phyloP scores from a whole-genome alignment of 176 grass and related monocot species.

The Puya raimondii region DNA sequence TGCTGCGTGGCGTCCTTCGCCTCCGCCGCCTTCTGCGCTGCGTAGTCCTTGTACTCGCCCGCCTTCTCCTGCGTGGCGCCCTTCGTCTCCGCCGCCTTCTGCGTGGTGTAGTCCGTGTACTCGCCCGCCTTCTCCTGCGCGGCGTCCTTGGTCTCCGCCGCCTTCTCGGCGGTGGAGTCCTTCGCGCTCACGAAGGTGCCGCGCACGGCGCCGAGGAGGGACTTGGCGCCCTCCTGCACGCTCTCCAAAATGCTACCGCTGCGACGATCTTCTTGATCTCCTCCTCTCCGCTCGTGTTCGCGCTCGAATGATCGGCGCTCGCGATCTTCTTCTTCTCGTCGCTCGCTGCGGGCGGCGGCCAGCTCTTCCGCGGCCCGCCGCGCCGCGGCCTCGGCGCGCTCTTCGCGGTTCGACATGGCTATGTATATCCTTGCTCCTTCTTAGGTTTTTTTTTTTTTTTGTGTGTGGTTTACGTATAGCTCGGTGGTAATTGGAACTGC shows the following conservation, averaged over 20 bases:
- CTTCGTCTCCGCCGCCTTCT: slow-evolving; percentile 28
- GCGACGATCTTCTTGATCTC: not conserved
- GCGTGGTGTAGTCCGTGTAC: slow-evolving; percentile 1
- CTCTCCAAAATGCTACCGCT: slow-evolving; percentile 46
- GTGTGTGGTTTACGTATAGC: too few relatives aligned
- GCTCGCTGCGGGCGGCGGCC: slow-evolving; percentile 27
- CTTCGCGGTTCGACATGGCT: slow-evolving; percentile 23
- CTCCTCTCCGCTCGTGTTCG: not conserved
- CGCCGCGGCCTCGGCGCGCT: slow-evolving; percentile 33
- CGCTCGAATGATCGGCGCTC: too few relatives aligned
- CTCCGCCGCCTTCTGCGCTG: slow-evolving; percentile 25
- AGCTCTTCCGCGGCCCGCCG: slow-evolving; percentile 46
- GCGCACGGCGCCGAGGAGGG: slow-evolving; percentile 29
- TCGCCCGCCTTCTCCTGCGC: not conserved
- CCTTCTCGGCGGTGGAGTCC: slow-evolving; percentile 1
- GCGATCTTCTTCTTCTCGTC: not conserved
- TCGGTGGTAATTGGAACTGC: too few relatives aligned
- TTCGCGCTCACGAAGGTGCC: too few relatives aligned
- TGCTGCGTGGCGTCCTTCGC: slow-evolving; percentile 2
- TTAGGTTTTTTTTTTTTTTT: not conserved
- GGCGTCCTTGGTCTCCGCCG: slow-evolving; percentile 15
- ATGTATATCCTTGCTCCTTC: not conserved
- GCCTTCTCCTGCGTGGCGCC: slow-evolving; percentile 35
- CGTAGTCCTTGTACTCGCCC: slow-evolving; percentile 27
- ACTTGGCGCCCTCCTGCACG: slow-evolving; percentile 49